Conservation (phyloP, 805 yeast species). For the Scheffersomyces stipitis region DNA sequence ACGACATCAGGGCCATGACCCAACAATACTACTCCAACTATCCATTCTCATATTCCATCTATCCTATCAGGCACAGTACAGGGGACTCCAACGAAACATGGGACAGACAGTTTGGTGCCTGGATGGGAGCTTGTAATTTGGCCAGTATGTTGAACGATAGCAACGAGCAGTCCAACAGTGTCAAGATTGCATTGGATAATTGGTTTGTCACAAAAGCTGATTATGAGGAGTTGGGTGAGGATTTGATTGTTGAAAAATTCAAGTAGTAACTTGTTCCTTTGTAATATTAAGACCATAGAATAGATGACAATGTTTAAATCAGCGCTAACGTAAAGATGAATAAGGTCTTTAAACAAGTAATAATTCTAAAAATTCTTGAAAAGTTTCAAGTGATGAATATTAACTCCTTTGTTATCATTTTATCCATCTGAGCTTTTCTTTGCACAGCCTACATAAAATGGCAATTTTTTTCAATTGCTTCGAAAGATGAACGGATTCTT, state of each 20-base stretch:
- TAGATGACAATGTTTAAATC: conserved; percentile 1
- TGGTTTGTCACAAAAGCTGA: conserved; percentile 63
- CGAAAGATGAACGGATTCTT: too few species aligned
- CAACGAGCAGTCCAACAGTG: conserved; percentile 22
- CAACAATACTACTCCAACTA: conserved; percentile 48
- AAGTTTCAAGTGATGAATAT: too few species aligned
- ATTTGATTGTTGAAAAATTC: conserved; percentile 35
- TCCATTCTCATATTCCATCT: conserved; percentile 35
- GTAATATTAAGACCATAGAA: neutral
- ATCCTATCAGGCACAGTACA: conserved; percentile 17
- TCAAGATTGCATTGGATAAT: conserved; percentile 41
- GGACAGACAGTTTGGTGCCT: conserved; percentile 59
- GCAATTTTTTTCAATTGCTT: too few species aligned
- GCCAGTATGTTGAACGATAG: conserved; percentile 58
- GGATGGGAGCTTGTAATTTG: conserved; percentile 75
- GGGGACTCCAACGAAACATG: conserved; percentile 35
- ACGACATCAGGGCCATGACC: conserved; percentile 50
- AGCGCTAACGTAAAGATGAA: too few species aligned
- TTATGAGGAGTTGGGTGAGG: conserved; percentile 62
- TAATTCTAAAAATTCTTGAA: neutral
- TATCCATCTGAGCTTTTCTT: too few species aligned
- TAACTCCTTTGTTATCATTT: too few species aligned
- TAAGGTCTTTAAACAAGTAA: conserved; percentile 2
- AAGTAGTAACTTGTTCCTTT: conserved; percentile 16
- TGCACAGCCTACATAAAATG: too few species aligned